phyloP scores from a whole-genome alignment of 306 rosid genomes.

The Boehmeria nivea region DNA sequence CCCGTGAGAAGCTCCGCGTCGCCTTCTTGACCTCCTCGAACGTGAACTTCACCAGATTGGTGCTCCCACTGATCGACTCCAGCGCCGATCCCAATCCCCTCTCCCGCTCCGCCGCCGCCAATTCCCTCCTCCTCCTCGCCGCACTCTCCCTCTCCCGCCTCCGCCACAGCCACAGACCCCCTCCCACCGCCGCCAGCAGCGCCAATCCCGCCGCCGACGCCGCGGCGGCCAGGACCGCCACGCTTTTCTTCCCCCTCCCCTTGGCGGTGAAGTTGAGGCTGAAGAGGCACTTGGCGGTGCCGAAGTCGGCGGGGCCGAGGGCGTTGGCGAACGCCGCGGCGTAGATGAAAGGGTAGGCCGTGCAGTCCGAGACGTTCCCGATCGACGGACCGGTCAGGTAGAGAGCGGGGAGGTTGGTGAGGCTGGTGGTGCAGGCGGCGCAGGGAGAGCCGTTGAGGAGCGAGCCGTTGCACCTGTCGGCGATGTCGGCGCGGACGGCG shows the following conservation, averaged over 20 bases:
- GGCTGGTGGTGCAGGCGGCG: conserved; percentile 47
- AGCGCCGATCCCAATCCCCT: conserved; percentile 38
- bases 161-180: conserved; percentile 35
- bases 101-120: conserved; percentile 21
- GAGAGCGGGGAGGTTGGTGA: conserved; percentile 26
- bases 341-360: conserved; percentile 43
- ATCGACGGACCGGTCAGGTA: conserved; percentile 33
- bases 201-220: conserved; percentile 23
- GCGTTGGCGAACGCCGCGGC: conserved; percentile 57
- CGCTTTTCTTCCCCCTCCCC: conserved; percentile 8
- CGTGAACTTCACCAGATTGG: conserved; percentile 60
- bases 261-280: conserved; percentile 22
- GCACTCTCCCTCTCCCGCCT: conserved; percentile 19
- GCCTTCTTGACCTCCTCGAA: conserved; percentile 70
- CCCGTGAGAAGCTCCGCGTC: conserved; percentile 69
- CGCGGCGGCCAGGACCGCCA: conserved; percentile 28
- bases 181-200: conserved; percentile 19
- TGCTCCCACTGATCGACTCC: conserved; percentile 64
- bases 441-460: conserved; percentile 58
- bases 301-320: conserved; percentile 39
- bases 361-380: conserved; percentile 61
- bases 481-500: neutral
- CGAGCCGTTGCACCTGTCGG: conserved; percentile 36
- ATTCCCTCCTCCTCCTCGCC: conserved; percentile 7
- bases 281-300: conserved; percentile 61